phyloP scores from a whole-genome alignment of 1,139 yeast genomes.

The Yamadazyma diddensiae region DNA sequence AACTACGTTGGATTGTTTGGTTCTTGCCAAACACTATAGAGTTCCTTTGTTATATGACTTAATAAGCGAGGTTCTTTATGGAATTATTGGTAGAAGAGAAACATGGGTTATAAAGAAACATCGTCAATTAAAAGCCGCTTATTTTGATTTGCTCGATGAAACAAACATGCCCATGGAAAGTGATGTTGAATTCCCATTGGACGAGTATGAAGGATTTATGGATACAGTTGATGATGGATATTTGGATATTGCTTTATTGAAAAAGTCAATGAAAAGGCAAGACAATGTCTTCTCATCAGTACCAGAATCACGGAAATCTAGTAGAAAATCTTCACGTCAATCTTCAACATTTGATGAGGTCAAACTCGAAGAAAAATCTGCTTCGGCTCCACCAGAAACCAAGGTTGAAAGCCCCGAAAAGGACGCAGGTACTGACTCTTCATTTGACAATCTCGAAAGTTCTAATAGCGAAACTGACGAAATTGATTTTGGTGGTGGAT shows the following conservation, averaged over 20 bases:
- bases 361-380: constrained; percentile 10
- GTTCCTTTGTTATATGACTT: constrained; percentile 68
- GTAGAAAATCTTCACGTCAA: constrained; percentile 9
- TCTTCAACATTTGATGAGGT: constrained; percentile 9
- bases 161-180: constrained; percentile 23
- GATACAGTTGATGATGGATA: constrained; percentile 63
- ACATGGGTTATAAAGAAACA: constrained; percentile 45
- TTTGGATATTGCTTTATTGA: constrained; percentile 53
- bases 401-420: constrained; percentile 3
- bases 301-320: constrained; percentile 1
- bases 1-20: constrained; percentile 60
- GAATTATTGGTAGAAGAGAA: constrained; percentile 66
- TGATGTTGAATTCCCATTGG: constrained; percentile 37
- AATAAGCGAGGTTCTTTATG: constrained; percentile 64
- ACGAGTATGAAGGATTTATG: constrained; percentile 74
- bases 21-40: constrained; percentile 60
- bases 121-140: constrained; percentile 29
- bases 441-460: constrained; percentile 10
- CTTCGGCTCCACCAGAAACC: not conserved
- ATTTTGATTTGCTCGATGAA: constrained; percentile 23
- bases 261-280: constrained; percentile 29
- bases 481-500: constrained; percentile 21
- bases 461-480: constrained; percentile 14
- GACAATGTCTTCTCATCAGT: constrained; percentile 4
- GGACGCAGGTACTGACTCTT: constrained; percentile 7